Percentiles rank a stretch among this genome's conserved stretches.
Evolutionary conservation across 495 filamentous ascomycete genomes (phyloP).

Genomic region (Stereocaulon alpinum): DNA sequence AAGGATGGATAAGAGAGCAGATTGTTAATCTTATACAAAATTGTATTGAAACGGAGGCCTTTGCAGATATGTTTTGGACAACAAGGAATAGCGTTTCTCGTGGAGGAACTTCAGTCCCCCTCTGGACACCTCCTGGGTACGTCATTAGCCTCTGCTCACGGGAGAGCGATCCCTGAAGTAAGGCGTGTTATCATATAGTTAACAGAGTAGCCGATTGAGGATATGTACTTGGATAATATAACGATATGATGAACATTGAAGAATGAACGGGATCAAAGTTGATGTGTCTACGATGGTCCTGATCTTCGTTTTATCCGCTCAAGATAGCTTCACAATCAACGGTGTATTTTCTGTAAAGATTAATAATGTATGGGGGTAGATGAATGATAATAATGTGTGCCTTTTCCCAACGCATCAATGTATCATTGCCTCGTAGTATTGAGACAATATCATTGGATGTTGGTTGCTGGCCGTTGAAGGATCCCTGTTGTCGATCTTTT

Average conservation of each 20-base stretch:
- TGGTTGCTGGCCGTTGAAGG: not conserved
- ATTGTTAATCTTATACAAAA: not conserved
- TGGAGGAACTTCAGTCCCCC: not conserved
- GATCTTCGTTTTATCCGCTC: no score
- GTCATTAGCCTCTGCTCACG: not conserved
- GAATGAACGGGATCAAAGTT: not conserved
- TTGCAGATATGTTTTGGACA: not conserved
- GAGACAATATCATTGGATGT: no score
- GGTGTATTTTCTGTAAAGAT: no score
- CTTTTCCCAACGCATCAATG: no score
- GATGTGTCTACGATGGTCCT: no score
- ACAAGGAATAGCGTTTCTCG: not conserved
- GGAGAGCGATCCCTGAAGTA: no score
- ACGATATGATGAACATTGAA: not conserved
- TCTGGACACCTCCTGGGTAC: not conserved
- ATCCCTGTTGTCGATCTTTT: constrained; percentile 7
- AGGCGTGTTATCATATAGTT: no score
- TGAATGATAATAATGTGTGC: no score
- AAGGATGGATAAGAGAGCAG: not conserved
- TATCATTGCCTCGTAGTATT: no score
- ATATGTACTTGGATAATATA: not conserved
- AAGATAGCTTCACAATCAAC: no score
- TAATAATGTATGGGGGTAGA: no score
- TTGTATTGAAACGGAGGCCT: not conserved
- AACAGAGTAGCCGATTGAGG: not conserved